Conservation (phyloP, 2,329 filamentous ascomycete genomes). For the Graphiopsis chlorocephala region DNA sequence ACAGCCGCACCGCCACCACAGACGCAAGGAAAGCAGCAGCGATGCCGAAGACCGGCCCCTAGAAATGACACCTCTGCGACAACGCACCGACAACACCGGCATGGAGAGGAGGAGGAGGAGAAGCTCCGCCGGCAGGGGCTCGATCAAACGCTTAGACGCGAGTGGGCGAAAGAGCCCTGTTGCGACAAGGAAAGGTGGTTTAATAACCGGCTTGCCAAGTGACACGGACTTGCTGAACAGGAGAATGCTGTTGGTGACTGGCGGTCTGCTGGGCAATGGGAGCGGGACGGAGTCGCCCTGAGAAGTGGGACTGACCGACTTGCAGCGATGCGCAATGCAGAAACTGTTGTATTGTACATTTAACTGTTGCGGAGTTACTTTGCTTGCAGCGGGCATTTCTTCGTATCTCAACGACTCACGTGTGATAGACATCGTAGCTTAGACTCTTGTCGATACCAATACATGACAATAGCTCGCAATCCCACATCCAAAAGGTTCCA, state of each 20-base stretch:
- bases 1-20: slow-evolving; percentile 1
- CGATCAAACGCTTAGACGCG: slow-evolving; percentile 26
- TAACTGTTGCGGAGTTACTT: too few species aligned
- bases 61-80: slow-evolving; percentile 58
- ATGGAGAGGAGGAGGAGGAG: slow-evolving; percentile 24
- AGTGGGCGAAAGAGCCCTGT: slow-evolving; percentile 30
- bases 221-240: slow-evolving; percentile 48
- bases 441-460: neutral
- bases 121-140: slow-evolving; percentile 21
- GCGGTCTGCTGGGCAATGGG: slow-evolving; percentile 31
- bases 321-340: neutral
- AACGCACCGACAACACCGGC: neutral
- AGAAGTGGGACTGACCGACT: neutral
- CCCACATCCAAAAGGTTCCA: too few species aligned
- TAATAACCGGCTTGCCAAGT: slow-evolving; percentile 46
- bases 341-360: neutral
- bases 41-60: slow-evolving; percentile 78
- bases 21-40: slow-evolving; percentile 53
- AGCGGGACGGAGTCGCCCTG: slow-evolving; percentile 5
- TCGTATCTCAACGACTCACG: neutral
- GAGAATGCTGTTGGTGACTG: slow-evolving; percentile 48
- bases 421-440: neutral
- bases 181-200: slow-evolving; percentile 34
- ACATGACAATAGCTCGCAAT: neutral
- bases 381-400: neutral